Percentiles rank a stretch among this genome's conserved stretches.
These are phyloP conservation scores for Cercospora sp. DNA, from an alignment of 2,329 filamentous ascomycete genomes.

Conservation along the genomic window DNA sequence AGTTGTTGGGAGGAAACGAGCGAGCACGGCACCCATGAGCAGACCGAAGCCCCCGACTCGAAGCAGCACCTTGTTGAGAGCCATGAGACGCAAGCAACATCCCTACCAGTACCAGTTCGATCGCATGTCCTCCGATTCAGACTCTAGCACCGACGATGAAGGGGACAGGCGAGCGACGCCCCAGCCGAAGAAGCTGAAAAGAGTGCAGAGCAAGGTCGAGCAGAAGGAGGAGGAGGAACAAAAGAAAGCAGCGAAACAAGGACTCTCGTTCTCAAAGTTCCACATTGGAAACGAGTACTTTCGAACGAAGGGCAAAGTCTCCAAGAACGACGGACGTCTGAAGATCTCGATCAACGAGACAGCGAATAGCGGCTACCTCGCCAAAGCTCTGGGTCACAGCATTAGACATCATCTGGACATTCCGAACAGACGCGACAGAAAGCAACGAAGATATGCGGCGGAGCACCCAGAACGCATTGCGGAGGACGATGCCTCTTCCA, in stretches of 20 bases:
- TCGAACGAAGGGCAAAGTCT: slow-evolving; percentile 63
- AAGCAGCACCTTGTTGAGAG: slow-evolving; percentile 29
- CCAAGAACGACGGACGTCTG: slow-evolving; percentile 67
- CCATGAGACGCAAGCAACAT: slow-evolving; percentile 24
- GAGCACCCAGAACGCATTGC: slow-evolving; percentile 19
- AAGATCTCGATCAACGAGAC: slow-evolving; percentile 72
- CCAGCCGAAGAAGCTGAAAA: slow-evolving; percentile 1
- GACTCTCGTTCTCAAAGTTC: slow-evolving; percentile 54
- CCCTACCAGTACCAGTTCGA: slow-evolving; percentile 34
- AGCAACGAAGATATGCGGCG: slow-evolving; percentile 35
- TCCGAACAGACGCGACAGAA: slow-evolving; percentile 33
- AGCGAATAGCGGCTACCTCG: slow-evolving; percentile 67
- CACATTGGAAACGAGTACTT: slow-evolving; percentile 64
- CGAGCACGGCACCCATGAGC: slow-evolving; percentile 23
- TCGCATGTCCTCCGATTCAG: slow-evolving; percentile 32
- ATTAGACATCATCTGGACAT: slow-evolving; percentile 56
- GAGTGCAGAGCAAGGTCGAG: slow-evolving; percentile 9
- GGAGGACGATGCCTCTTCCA: slow-evolving; percentile 27
- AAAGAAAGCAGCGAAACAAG: slow-evolving; percentile 20
- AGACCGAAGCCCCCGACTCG: slow-evolving; percentile 18
- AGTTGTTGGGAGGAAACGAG: slow-evolving; percentile 17
- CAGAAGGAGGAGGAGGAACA: slow-evolving; percentile 20
- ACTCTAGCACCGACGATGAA: slow-evolving; percentile 37
- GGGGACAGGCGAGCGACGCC: slow-evolving; percentile 20
- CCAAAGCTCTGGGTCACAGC: slow-evolving; percentile 68